A percentile compares a stretch with the other conserved stretches of the same genome.
phyloP scores from a whole-genome alignment of 345 rosid species.

The sweet orange (Citrus sinensis) region DNA sequence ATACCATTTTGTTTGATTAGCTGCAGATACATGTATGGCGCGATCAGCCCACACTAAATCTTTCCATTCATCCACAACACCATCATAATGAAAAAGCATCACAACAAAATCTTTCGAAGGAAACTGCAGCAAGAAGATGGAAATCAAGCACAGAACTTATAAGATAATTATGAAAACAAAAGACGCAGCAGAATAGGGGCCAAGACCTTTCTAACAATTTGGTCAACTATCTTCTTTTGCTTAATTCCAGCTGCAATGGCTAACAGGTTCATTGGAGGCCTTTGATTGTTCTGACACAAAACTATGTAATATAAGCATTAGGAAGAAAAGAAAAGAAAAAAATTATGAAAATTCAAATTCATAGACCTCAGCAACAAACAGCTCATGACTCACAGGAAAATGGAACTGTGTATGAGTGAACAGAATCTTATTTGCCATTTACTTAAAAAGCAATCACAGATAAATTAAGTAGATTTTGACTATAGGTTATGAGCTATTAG shows the following conservation, averaged over 20 bases:
- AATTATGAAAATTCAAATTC: no score
- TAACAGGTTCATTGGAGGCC: slow-evolving; percentile 45
- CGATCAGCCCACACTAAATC: slow-evolving; percentile 39
- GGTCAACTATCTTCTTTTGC: slow-evolving; percentile 66
- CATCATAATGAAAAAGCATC: slow-evolving; percentile 63
- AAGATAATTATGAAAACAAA: background rate
- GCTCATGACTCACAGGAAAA: background rate
- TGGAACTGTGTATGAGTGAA: background rate
- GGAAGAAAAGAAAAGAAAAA: background rate
- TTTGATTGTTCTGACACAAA: slow-evolving; percentile 35
- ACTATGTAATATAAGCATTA: background rate
- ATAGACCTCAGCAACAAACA: background rate
- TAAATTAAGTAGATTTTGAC: background rate
- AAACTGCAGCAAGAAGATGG: slow-evolving; percentile 32
- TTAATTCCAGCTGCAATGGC: slow-evolving; percentile 73
- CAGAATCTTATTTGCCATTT: background rate
- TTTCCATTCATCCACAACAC: slow-evolving; percentile 49
- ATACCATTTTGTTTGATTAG: slow-evolving; percentile 63
- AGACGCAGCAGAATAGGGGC: background rate
- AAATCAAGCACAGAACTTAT: slow-evolving; percentile 2
- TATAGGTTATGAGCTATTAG: background rate
- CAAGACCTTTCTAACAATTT: slow-evolving; percentile 61
- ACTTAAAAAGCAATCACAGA: background rate
- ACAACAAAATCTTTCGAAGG: slow-evolving; percentile 35
- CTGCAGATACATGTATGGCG: slow-evolving; percentile 46